phyloP scores from a whole-genome alignment of 352 stramenopile genomes.

The Phytopythium oedochilum region DNA sequence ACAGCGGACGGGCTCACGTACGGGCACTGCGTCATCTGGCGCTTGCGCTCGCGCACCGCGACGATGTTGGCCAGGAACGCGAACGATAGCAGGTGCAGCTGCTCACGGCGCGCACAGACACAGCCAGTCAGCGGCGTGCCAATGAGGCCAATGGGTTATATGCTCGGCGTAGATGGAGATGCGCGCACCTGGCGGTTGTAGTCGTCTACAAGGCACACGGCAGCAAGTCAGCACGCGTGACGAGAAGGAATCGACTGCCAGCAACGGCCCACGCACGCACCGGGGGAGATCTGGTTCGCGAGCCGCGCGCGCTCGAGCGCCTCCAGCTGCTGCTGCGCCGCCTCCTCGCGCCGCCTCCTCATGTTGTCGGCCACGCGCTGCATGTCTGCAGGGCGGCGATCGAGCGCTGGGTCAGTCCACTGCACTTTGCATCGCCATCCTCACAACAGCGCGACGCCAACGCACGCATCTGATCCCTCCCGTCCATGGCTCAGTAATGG shows the following conservation, averaged over 20 bases:
- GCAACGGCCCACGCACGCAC: conserved; percentile 11
- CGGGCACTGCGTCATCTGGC: conserved; percentile 23
- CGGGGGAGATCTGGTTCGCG: conserved; percentile 32
- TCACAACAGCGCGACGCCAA: background rate
- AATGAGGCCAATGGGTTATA: background rate
- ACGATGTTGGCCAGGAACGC: conserved; percentile 51
- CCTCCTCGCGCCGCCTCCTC: conserved; percentile 22
- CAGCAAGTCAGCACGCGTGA: too few species aligned
- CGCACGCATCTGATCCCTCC: background rate
- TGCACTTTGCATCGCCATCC: background rate
- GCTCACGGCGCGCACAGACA: background rate
- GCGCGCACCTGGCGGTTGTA: conserved; percentile 39
- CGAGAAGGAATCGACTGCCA: too few species aligned
- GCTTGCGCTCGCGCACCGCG: conserved; percentile 38
- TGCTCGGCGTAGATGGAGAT: background rate
- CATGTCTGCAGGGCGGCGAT: background rate
- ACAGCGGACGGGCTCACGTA: too few species aligned
- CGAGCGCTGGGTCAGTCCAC: too few species aligned
- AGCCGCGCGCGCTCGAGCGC: conserved; percentile 38
- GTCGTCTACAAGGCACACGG: conserved; percentile 20
- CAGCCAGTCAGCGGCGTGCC: background rate
- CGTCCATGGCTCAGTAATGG: background rate
- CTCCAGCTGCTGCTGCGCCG: conserved; percentile 27
- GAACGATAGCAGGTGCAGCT: conserved; percentile 48
- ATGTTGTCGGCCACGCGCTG: conserved; percentile 2